phyloP scores from a whole-genome alignment of 1,139 yeast genomes.

The Suhomyces bolitotheri region DNA sequence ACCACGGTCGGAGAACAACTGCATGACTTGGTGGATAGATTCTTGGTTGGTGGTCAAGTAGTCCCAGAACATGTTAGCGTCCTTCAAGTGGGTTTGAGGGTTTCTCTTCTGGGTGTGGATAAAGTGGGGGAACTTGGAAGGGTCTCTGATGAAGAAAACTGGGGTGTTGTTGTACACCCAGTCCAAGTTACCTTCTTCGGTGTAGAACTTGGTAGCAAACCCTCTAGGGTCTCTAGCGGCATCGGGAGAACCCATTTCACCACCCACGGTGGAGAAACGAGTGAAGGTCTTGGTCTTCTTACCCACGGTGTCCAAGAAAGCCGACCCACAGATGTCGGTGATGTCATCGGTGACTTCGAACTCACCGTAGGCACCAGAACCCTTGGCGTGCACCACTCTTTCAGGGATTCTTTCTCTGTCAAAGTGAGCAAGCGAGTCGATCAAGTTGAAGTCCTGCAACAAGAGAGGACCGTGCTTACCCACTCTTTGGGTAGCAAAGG shows the following conservation, averaged over 20 bases:
- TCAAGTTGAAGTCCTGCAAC: slow-evolving; percentile 74
- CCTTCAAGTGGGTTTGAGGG: slow-evolving; percentile 77
- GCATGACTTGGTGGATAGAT: slow-evolving; percentile 19
- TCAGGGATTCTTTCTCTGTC: slow-evolving; percentile 89
- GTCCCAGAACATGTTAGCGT: slow-evolving; percentile 77
- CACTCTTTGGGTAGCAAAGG: slow-evolving; percentile 73
- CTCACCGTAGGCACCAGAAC: slow-evolving; percentile 81
- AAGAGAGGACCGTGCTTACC: slow-evolving; percentile 76
- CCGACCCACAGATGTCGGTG: slow-evolving; percentile 69
- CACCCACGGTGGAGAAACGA: slow-evolving; percentile 88
- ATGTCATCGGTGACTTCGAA: slow-evolving; percentile 84
- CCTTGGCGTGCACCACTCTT: slow-evolving; percentile 89
- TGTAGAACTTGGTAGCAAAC: slow-evolving; percentile 77
- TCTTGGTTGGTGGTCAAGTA: slow-evolving; percentile 63
- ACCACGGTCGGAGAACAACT: slow-evolving; percentile 55
- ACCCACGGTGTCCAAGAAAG: slow-evolving; percentile 70
- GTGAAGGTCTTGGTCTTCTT: slow-evolving; percentile 73
- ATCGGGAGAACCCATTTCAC: slow-evolving; percentile 82
- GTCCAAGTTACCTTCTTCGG: slow-evolving; percentile 87
- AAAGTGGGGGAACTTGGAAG: slow-evolving; percentile 83
- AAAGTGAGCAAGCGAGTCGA: slow-evolving; percentile 78
- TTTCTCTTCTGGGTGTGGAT: slow-evolving; percentile 84
- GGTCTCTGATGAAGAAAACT: slow-evolving; percentile 82
- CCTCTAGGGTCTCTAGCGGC: slow-evolving; percentile 92
- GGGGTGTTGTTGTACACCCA: slow-evolving; percentile 92